A percentile compares a stretch with the other conserved stretches of the same genome.
phyloP scores from a whole-genome alignment of 805 yeast genomes.

The Wickerhamiella shivajii region DNA sequence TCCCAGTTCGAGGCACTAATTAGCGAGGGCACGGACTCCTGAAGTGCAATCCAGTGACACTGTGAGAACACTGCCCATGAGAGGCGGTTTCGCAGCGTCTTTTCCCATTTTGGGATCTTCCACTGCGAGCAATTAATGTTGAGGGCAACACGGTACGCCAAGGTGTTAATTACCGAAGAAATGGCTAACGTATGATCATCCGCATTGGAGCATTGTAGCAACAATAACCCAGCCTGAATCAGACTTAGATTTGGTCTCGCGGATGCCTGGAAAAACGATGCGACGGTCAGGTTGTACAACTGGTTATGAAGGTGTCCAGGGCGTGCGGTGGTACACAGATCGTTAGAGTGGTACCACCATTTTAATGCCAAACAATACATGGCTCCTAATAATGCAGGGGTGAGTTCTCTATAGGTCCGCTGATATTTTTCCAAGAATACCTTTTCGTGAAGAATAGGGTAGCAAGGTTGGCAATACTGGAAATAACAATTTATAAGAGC shows the following conservation, averaged over 20 bases:
- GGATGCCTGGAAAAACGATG: conserved; percentile 52
- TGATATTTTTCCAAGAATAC: conserved; percentile 85
- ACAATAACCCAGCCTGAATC: conserved; percentile 29
- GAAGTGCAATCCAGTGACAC: conserved; percentile 79
- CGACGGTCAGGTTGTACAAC: conserved; percentile 52
- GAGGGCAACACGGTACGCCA: conserved; percentile 81
- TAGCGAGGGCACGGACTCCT: conserved; percentile 77
- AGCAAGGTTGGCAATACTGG: conserved; percentile 75
- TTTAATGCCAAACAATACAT: conserved; percentile 79
- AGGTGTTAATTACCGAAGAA: conserved; percentile 72
- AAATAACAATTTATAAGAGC: conserved; percentile 55
- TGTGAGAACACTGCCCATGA: conserved; percentile 95
- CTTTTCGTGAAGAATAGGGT: conserved; percentile 80
- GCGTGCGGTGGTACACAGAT: conserved; percentile 55
- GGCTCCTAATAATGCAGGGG: conserved; percentile 82
- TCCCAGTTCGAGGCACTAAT: conserved; percentile 64
- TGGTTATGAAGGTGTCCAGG: conserved; percentile 50
- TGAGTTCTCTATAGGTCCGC: conserved; percentile 79
- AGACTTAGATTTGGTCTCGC: conserved; percentile 84
- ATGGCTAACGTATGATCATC: conserved; percentile 67
- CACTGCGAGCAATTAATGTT: conserved; percentile 84
- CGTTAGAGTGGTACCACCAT: conserved; percentile 89
- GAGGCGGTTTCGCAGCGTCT: conserved; percentile 69
- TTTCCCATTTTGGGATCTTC: conserved; percentile 92
- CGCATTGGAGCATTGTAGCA: conserved; percentile 35